Conservation (phyloP, 148 eudicot species). For the Chenopodium quinoa region DNA sequence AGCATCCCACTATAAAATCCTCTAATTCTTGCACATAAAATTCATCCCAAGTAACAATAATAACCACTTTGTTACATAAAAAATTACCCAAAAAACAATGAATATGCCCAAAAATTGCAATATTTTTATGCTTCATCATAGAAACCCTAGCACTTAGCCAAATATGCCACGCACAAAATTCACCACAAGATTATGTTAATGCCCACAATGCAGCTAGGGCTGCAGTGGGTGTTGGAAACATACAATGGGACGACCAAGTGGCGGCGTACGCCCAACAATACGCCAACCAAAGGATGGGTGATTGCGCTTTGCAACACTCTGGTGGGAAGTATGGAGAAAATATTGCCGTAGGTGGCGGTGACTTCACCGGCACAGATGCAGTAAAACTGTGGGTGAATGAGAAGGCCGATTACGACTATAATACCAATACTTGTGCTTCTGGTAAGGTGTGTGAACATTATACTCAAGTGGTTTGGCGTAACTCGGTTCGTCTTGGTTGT, state of each 20-base stretch:
- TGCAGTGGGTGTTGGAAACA: slow-evolving; percentile 32
- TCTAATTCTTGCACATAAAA: too few relatives aligned
- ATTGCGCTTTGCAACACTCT: slow-evolving; percentile 30
- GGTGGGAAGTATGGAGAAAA: slow-evolving; percentile 36
- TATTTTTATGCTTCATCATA: background rate
- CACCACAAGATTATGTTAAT: slow-evolving; percentile 32
- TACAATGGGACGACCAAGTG: slow-evolving; percentile 29
- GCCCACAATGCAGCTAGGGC: slow-evolving; percentile 39
- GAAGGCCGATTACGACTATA: too few relatives aligned
- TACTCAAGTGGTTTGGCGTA: slow-evolving; percentile 10
- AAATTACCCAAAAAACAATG: background rate
- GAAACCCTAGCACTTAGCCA: slow-evolving; percentile 9
- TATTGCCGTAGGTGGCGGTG: slow-evolving; percentile 24
- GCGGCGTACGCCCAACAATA: slow-evolving; percentile 29
- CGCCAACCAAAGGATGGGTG: slow-evolving; percentile 22
- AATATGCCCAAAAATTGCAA: background rate
- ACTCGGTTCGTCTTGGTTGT: background rate
- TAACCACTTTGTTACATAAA: too few relatives aligned
- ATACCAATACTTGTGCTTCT: too few relatives aligned
- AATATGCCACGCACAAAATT: slow-evolving; percentile 36
- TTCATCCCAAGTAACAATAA: background rate
- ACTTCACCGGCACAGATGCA: too few relatives aligned
- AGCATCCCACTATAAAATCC: too few relatives aligned
- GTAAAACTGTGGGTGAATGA: too few relatives aligned
- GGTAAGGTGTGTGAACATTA: background rate